Percentiles rank a stretch among this genome's conserved stretches.
Conservation (phyloP, 768 basidiomycete genomes). For the Lentinus tigrinus region DNA sequence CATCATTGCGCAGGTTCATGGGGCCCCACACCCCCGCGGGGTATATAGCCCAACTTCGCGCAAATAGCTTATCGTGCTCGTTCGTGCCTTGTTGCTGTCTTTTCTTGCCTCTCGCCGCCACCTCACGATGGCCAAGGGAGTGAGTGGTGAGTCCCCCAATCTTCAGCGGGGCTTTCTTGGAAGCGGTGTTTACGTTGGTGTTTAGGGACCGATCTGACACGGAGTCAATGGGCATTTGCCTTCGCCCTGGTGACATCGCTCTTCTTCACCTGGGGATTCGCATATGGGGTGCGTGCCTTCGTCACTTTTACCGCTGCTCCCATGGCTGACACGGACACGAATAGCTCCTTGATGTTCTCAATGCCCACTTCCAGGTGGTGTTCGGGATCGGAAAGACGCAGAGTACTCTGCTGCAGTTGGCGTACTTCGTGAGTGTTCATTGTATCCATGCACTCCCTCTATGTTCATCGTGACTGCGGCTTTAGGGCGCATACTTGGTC, state of each 20-base stretch:
- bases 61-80: constrained; percentile 4
- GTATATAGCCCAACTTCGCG: constrained; percentile 15
- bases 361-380: constrained; percentile 71
- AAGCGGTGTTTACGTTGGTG: not conserved
- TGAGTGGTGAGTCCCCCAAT: constrained; percentile 36
- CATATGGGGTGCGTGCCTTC: constrained; percentile 52
- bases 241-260: constrained; percentile 71
- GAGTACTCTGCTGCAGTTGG: constrained; percentile 73
- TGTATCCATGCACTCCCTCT: not conserved
- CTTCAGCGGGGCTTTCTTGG: not conserved
- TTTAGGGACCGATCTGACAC: constrained; percentile 43
- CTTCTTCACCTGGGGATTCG: constrained; percentile 79
- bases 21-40: constrained; percentile 9
- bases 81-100: constrained; percentile 5
- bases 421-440: constrained; percentile 53
- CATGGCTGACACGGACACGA: constrained; percentile 22
- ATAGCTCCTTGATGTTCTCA: constrained; percentile 65
- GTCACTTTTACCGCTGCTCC: not conserved
- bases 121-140: constrained; percentile 38
- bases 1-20: constrained; percentile 11
- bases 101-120: constrained; percentile 8
- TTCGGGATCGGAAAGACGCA: constrained; percentile 68
- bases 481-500: constrained; percentile 59
- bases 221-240: constrained; percentile 50
- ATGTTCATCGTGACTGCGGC: not conserved